Evolutionary conservation across 2,329 filamentous ascomycete species (phyloP).

Genomic region (Acrodontium crateriforme): DNA sequence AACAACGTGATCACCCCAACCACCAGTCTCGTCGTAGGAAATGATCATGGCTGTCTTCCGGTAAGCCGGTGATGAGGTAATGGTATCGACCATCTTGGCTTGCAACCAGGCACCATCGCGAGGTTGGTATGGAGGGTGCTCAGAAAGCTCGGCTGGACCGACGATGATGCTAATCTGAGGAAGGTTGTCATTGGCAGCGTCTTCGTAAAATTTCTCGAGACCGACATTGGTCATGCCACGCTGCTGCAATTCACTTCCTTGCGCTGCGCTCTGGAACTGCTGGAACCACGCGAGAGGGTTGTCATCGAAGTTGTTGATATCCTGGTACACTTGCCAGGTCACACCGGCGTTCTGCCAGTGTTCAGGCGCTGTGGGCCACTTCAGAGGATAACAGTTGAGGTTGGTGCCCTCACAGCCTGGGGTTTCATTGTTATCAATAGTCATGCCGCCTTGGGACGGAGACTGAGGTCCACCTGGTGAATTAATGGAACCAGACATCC

Average conservation of each 20-base stretch:
- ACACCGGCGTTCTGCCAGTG: conserved; percentile 31
- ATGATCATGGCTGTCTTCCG: conserved; percentile 36
- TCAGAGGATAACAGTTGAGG: conserved; percentile 40
- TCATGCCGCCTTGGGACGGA: conserved; percentile 31
- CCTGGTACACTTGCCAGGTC: conserved; percentile 37
- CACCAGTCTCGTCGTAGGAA: conserved; percentile 41
- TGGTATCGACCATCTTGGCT: conserved; percentile 37
- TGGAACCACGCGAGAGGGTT: conserved; percentile 41
- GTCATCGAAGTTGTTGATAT: conserved; percentile 39
- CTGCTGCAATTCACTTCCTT: conserved; percentile 17
- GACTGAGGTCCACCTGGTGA: conserved; percentile 33
- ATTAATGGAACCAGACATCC: conserved; percentile 40
- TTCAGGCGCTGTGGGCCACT: conserved; percentile 37
- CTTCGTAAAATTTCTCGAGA: conserved; percentile 36
- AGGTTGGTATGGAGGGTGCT: conserved; percentile 40
- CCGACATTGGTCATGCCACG: conserved; percentile 35
- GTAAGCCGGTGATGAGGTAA: conserved; percentile 37
- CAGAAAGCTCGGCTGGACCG: conserved; percentile 36
- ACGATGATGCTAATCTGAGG: conserved; percentile 40
- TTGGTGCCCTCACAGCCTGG: conserved; percentile 31
- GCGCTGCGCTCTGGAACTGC: conserved; percentile 35
- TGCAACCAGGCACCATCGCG: conserved; percentile 43
- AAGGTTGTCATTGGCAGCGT: conserved; percentile 37
- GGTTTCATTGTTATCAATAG: conserved; percentile 39
- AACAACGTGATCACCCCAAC: conserved; percentile 41